These are phyloP conservation scores for Umbelopsis sp. DNA, from an alignment of 192 early-diverging fungal species.

Conservation along the genomic window DNA sequence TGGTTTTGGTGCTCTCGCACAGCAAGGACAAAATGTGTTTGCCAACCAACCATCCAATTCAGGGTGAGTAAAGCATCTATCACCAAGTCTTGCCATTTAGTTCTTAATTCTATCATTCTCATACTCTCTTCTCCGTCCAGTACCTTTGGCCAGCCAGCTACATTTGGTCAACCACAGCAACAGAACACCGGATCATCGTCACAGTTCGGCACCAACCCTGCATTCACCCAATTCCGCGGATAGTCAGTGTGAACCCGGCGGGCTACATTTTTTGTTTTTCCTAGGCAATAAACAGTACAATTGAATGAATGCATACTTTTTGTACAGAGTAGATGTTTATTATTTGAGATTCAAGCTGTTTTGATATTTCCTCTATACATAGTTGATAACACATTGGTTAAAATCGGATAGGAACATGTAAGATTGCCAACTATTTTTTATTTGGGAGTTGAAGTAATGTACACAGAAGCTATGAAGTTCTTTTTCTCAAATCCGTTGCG, in stretches of 20 bases:
- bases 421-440: too few relatives aligned
- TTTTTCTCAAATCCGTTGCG: too few relatives aligned
- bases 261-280: neutral
- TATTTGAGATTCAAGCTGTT: too few relatives aligned
- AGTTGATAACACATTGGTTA: too few relatives aligned
- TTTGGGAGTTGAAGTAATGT: too few relatives aligned
- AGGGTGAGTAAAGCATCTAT: neutral
- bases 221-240: constrained; percentile 1
- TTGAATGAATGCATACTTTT: neutral
- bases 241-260: neutral
- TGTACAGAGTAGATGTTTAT: too few relatives aligned
- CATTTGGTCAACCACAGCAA: constrained; percentile 4
- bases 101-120: neutral
- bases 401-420: too few relatives aligned
- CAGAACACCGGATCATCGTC: neutral
- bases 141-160: neutral
- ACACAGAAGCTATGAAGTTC: too few relatives aligned
- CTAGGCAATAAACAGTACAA: neutral
- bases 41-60: neutral
- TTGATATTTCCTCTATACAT: too few relatives aligned
- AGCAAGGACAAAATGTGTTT: constrained; percentile 1
- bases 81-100: neutral
- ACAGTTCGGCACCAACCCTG: constrained; percentile 4
- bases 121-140: neutral
- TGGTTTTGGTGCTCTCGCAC: constrained; percentile 5